Evolutionary conservation across 2,329 filamentous ascomycete species (phyloP), one percentile per base, ranked within the genome.

Genomic region (Blastomyces percursus): DNA sequence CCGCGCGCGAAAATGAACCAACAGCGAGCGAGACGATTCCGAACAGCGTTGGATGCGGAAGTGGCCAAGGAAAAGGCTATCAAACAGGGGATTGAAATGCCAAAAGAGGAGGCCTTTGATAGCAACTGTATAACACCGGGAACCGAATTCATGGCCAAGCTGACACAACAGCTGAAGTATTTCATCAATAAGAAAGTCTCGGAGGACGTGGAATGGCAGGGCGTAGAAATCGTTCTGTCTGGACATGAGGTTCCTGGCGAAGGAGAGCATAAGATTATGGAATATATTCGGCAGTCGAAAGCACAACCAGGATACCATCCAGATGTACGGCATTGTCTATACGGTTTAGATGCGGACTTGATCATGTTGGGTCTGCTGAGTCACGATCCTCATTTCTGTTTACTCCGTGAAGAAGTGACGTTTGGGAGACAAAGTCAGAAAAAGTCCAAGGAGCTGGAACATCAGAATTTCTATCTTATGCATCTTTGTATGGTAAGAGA

Each of bases 1-100:
- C 95, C 94, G 21, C 89, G 94, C 71, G 94, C 94, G 69, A 99
- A 99, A 82, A 99, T 99, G 94, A 99, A 99, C 76, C 94, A 99
- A 77, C 94, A 99, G 79, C 90, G 94, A 69, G 89, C 94, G 63
- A 87, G 94, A 71, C 88, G 94, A 73, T 99, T 99, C 76, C 86
- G 94, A 71, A 97, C 94, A 30, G 94, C 94, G 50, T 80, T 96
- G 59, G 95, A 99, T 72, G 89, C 85, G 62, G 94, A 99, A 75
- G 84, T 85, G 68, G 91, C 92, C 64, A 88, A 90, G 75, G 91
- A 97, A 64, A 96, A 96, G 82, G 95, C 94, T 55, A 86, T 97
- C 65, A 82, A 80, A 59, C 90, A 96, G 71, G 95, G 95, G 59
- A 81, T 92, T 65, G 90, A 96, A 77, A 86, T 99, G 81, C 94